Evolutionary conservation across 352 stramenopile genomes (phyloP).

Genomic region (Phytophthora sp.): DNA sequence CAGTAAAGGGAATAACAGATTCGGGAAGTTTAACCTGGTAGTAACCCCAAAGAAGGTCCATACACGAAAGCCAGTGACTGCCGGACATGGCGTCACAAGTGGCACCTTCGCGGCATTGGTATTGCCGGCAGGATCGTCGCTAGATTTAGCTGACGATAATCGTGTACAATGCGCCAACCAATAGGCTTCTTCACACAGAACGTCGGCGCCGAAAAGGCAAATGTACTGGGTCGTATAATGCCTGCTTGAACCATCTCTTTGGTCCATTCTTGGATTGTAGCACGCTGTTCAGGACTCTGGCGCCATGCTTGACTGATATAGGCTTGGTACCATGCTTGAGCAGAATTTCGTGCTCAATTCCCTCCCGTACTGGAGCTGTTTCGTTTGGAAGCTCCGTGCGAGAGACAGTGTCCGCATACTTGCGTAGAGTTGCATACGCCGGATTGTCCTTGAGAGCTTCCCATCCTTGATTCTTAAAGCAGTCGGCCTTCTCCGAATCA

Average conservation of each 20-base stretch:
- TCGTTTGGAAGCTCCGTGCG: background rate
- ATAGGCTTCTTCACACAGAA: conserved; percentile 8
- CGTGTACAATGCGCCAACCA: conserved; percentile 2
- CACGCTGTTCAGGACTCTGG: conserved; percentile 1
- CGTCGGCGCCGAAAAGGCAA: background rate
- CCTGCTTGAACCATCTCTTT: background rate
- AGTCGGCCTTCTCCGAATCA: conserved; percentile 16
- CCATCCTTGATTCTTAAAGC: conserved; percentile 9
- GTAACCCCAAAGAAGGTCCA: conserved; percentile 4
- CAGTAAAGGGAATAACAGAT: conserved; percentile 9
- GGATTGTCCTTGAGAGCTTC: conserved; percentile 8
- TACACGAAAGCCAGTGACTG: background rate
- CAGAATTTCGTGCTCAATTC: background rate
- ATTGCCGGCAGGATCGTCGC: background rate
- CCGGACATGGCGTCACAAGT: background rate
- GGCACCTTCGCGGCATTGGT: background rate
- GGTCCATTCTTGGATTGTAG: background rate
- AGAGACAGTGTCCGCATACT: background rate
- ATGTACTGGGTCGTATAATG: background rate
- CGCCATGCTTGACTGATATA: conserved; percentile 2
- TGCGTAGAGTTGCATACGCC: background rate
- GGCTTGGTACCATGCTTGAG: background rate
- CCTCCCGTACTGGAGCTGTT: background rate
- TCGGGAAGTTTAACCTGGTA: conserved; percentile 10
- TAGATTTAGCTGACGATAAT: conserved; percentile 6